These are phyloP conservation scores for Clonostachys chloroleuca DNA, from an alignment of 2,329 filamentous ascomycete genomes.

Conservation along the genomic window DNA sequence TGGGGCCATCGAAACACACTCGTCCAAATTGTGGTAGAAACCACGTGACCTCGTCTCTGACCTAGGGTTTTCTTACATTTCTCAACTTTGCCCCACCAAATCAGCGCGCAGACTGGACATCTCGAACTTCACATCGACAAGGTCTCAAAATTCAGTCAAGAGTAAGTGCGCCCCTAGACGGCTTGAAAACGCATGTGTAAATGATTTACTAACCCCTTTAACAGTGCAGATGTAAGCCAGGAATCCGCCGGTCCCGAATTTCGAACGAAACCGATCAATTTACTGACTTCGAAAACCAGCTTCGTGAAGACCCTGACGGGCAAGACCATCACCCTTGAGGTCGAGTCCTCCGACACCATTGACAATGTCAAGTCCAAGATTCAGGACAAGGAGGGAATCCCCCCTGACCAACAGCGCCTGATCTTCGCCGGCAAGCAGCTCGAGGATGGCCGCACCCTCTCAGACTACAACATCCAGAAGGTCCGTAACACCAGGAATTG, in stretches of 20 bases:
- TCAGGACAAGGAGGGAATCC: conserved; percentile 99
- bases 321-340: conserved; percentile 99
- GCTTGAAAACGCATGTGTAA: background rate
- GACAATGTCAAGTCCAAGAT: conserved; percentile 99
- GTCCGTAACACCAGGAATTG: conserved; percentile 40
- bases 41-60: conserved; percentile 6
- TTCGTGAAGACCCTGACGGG: conserved; percentile 99
- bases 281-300: conserved; percentile 47
- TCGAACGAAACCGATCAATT: conserved; percentile 8
- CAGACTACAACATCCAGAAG: conserved; percentile 99
- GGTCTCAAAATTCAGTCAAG: conserved; percentile 50
- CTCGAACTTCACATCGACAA: conserved; percentile 34
- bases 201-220: conserved; percentile 39
- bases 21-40: background rate
- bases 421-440: conserved; percentile 99
- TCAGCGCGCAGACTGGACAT: conserved; percentile 27
- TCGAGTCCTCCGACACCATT: conserved; percentile 98
- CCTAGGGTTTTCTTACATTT: conserved; percentile 27
- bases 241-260: background rate
- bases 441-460: conserved; percentile 94
- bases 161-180: conserved; percentile 41
- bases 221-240: conserved; percentile 84
- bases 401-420: conserved; percentile 95
- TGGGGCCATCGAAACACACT: too few species aligned
- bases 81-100: conserved; percentile 35